Evolutionary conservation across 495 filamentous ascomycete genomes (phyloP), one percentile per base, ranked within the genome.

Genomic region (Hyaloscypha variabilis): DNA sequence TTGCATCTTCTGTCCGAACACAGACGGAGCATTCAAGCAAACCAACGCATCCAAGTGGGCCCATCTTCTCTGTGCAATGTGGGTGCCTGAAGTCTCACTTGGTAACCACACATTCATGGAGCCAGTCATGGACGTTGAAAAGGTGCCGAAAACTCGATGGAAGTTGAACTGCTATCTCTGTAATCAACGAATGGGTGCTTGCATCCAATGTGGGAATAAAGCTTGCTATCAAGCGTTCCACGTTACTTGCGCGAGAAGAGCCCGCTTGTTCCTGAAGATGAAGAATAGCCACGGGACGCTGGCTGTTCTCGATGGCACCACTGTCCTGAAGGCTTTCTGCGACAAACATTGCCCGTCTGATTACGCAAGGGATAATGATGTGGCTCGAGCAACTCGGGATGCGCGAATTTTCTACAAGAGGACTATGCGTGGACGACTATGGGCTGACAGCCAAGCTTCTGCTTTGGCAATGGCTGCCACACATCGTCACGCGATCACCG

Each of bases 81-180:
- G 95, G 95, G 97, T 99, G 71, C 94, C 96, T 3, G 95, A 99
- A 76, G 91, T 98, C 13, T 91, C 90, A 8, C 83, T 99, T 25
- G 95, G 92, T n/a, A 99, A 99, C 70, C 88, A 91, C 11, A 95
- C 93, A 21, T 93, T 97, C 73, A 97, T 97, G 92, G 95, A 99
- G 74, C 95, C 95, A 1, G 93, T 99, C 57, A 93, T 94, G 79
- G 95, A 98, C 65, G 91, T 99, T 64, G 95, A 98, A 72, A 96
- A 97, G 74, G 94, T 99, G 8, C 95, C 95, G 5, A 93, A 90
- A 73, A 91, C 88, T 56, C 85, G 95, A 70, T 98, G 94, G 94
- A 94, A 92, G 77, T 78, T 99, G 67, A 86, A 85, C 29, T 99
- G 95, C 79, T 99, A 98, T 78, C 96, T 99, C 55, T 99, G 95